These are phyloP conservation scores for Colletotrichum navitas DNA, from an alignment of 2,329 filamentous ascomycete species.

Conservation along the genomic window DNA sequence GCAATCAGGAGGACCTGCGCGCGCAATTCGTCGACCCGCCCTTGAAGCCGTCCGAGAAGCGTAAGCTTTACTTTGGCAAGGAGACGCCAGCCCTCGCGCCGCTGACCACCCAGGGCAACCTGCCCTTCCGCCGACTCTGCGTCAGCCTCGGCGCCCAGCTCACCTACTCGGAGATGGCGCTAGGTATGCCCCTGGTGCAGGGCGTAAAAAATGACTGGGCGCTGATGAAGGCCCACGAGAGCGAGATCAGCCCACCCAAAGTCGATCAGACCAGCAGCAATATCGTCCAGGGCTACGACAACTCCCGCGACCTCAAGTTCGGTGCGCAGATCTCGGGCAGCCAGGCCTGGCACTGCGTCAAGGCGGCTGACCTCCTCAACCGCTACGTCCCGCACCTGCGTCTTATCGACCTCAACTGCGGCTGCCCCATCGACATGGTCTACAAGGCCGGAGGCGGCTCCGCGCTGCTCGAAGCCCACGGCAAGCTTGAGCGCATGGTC, in stretches of 20 bases:
- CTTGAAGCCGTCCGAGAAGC: constrained; percentile 91
- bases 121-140: constrained; percentile 93
- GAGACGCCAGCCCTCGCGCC: constrained; percentile 96
- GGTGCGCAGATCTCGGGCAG: constrained; percentile 93
- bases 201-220: constrained; percentile 95
- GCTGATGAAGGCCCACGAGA: constrained; percentile 90
- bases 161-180: constrained; percentile 98
- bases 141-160: constrained; percentile 89
- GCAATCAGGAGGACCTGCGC: constrained; percentile 75
- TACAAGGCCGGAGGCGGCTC: constrained; percentile 91
- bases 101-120: constrained; percentile 94
- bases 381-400: constrained; percentile 84
- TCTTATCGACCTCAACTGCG: constrained; percentile 95
- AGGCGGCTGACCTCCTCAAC: constrained; percentile 85
- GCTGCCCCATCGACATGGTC: constrained; percentile 95
- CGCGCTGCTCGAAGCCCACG: constrained; percentile 87
- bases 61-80: constrained; percentile 90
- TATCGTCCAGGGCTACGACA: constrained; percentile 82
- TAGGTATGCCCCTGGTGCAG: constrained; percentile 89
- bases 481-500: constrained; percentile 93
- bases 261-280: constrained; percentile 66
- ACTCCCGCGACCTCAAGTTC: constrained; percentile 86
- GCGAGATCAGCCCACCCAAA: constrained; percentile 79
- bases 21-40: constrained; percentile 89
- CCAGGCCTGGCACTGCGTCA: constrained; percentile 91